These are phyloP conservation scores for Aphanomyces euteiches DNA, from an alignment of 352 stramenopile species.

Conservation along the genomic window DNA sequence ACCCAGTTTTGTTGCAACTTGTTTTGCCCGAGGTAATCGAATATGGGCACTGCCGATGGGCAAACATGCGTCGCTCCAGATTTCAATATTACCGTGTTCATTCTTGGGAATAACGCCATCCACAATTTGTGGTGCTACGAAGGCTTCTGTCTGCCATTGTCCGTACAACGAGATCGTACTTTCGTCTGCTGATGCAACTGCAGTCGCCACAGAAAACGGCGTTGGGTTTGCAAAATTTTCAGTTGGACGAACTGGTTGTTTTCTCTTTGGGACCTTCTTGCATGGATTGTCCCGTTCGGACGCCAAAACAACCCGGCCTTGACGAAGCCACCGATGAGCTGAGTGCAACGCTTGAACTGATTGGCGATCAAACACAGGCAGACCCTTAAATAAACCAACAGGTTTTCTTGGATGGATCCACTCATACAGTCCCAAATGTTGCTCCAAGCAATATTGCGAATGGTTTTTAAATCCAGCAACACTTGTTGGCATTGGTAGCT, in stretches of 20 bases:
- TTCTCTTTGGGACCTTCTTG: constrained; percentile 37
- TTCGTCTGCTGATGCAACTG: neutral
- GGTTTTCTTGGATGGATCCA: constrained; percentile 64
- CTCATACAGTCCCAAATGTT: constrained; percentile 59
- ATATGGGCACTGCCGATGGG: constrained; percentile 59
- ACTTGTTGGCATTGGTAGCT: constrained; percentile 64
- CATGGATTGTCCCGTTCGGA: constrained; percentile 50
- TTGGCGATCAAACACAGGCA: constrained; percentile 63
- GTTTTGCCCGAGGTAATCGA: constrained; percentile 54
- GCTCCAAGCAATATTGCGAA: constrained; percentile 71
- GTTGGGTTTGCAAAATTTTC: neutral
- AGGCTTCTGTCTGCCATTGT: constrained; percentile 67
- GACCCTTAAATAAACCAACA: constrained; percentile 73
- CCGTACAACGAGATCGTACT: constrained; percentile 51
- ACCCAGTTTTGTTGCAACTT: constrained; percentile 59
- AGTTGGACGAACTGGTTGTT: neutral
- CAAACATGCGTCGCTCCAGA: constrained; percentile 73
- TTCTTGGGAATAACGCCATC: constrained; percentile 76
- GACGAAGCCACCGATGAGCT: constrained; percentile 64
- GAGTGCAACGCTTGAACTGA: constrained; percentile 54
- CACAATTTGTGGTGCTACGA: constrained; percentile 48
- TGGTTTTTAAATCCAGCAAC: constrained; percentile 78
- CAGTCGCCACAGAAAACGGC: constrained; percentile 10
- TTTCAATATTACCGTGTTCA: constrained; percentile 81
- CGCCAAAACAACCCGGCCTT: constrained; percentile 55